Evolutionary conservation across 139 green algal species (phyloP).

Genomic region (Pseudopediastrum boryanum): DNA sequence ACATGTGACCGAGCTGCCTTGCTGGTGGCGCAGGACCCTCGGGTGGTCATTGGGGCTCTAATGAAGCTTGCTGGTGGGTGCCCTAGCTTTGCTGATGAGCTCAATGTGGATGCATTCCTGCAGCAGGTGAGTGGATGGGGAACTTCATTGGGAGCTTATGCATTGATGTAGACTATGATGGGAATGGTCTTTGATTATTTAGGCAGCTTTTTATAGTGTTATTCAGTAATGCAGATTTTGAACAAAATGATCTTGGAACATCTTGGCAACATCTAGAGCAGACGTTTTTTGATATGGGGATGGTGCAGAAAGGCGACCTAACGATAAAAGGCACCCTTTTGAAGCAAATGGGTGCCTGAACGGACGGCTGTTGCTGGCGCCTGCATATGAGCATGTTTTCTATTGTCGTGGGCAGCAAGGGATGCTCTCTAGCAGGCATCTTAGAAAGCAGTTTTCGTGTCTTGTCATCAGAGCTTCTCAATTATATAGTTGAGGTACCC

Average conservation of each 20-base stretch:
- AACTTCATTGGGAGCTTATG: conserved; percentile 4
- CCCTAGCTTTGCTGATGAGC: conserved; percentile 77
- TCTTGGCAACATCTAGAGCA: background rate
- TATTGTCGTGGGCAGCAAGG: no score
- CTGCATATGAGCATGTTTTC: no score
- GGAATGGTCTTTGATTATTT: background rate
- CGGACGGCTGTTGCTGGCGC: no score
- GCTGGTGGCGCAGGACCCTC: conserved; percentile 80
- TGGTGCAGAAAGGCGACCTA: no score
- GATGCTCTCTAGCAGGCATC: no score
- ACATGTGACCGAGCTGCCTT: conserved; percentile 95
- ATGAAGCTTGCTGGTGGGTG: conserved; percentile 97
- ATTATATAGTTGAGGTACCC: no score
- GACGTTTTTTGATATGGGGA: background rate
- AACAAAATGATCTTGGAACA: background rate
- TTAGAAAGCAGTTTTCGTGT: no score
- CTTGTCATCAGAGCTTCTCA: no score
- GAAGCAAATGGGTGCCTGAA: no score
- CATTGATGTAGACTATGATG: background rate
- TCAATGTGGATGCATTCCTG: conserved; percentile 96
- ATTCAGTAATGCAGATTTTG: background rate
- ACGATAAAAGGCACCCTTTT: no score
- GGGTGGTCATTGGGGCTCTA: conserved; percentile 56
- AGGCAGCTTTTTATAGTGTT: background rate
- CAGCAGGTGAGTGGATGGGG: conserved; percentile 58